Conservation (phyloP, 257 asterid species). For the Solanum chiquidenum region DNA sequence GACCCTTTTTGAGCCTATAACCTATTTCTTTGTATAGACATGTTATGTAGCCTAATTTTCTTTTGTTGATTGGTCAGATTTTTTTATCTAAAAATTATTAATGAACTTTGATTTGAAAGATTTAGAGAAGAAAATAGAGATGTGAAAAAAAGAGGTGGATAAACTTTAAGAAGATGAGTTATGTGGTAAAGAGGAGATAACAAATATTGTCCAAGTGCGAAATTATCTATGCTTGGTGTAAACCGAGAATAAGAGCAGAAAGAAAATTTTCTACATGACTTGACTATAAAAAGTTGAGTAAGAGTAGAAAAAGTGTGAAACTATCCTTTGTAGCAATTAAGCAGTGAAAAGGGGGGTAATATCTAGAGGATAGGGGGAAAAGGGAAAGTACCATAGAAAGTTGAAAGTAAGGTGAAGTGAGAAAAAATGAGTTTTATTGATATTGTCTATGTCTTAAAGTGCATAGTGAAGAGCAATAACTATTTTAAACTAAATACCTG, state of each 20-base stretch:
- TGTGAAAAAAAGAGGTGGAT: background rate
- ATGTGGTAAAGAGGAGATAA: background rate
- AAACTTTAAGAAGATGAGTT: background rate
- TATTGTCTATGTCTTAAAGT: background rate
- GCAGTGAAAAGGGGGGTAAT: too few species aligned
- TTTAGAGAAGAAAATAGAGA: background rate
- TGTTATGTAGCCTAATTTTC: background rate
- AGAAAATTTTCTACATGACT: too few species aligned
- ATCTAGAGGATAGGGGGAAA: too few species aligned
- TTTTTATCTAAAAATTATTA: too few species aligned
- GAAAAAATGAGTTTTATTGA: background rate
- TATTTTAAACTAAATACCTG: too few species aligned
- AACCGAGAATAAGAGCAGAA: too few species aligned
- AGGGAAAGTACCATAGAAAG: too few species aligned
- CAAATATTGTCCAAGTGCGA: background rate
- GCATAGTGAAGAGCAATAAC: too few species aligned
- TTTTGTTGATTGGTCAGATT: background rate
- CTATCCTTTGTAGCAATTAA: too few species aligned
- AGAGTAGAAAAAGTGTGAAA: too few species aligned
- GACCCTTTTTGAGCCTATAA: background rate
- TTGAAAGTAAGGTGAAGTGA: too few species aligned
- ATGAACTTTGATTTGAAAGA: background rate
- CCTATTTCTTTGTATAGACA: background rate
- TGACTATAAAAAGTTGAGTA: too few species aligned
- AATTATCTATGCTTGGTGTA: background rate